A percentile compares a stretch with the other conserved stretches of the same genome.
Evolutionary conservation across 176 grass and related monocot species (phyloP).

Genomic region (Guadua angustifolia): DNA sequence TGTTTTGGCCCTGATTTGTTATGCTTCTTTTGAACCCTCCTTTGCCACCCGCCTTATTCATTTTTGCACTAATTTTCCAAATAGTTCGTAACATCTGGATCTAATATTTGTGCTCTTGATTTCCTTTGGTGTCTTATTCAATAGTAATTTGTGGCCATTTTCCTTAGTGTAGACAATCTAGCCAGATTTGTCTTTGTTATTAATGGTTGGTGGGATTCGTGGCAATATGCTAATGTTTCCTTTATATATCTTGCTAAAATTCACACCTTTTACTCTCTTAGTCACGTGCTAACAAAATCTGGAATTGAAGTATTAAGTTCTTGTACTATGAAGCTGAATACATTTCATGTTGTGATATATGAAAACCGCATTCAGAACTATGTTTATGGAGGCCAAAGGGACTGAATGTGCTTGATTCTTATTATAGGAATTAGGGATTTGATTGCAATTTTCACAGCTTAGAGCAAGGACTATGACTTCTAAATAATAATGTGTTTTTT

Average conservation of each 20-base stretch:
- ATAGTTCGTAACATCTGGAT: not conserved
- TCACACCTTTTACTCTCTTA: constrained; percentile 4
- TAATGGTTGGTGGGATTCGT: constrained; percentile 3
- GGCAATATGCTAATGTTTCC: constrained; percentile 17
- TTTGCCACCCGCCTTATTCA: not conserved
- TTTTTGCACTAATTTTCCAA: constrained; percentile 30
- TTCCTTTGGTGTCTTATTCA: constrained; percentile 10
- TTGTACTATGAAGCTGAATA: constrained; percentile 19
- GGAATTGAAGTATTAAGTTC: not conserved
- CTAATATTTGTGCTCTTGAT: not conserved
- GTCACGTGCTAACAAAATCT: constrained; percentile 23
- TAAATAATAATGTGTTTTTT: constrained; percentile 1
- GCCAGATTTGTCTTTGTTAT: not conserved
- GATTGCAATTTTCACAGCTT: not conserved
- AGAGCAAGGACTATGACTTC: not conserved
- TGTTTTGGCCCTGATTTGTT: constrained; percentile 6
- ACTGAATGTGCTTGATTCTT: constrained; percentile 4
- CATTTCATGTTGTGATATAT: constrained; percentile 18
- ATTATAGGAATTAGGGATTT: constrained; percentile 27
- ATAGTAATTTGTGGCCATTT: constrained; percentile 20
- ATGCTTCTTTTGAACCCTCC: constrained; percentile 16
- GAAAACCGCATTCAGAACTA: not conserved
- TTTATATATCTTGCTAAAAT: constrained; percentile 21
- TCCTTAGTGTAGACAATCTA: constrained; percentile 14
- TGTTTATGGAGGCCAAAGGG: not conserved